Base-by-base conservation (phyloP, 1,139 yeast species). In the Sugiyamaella paludigena region DNA sequence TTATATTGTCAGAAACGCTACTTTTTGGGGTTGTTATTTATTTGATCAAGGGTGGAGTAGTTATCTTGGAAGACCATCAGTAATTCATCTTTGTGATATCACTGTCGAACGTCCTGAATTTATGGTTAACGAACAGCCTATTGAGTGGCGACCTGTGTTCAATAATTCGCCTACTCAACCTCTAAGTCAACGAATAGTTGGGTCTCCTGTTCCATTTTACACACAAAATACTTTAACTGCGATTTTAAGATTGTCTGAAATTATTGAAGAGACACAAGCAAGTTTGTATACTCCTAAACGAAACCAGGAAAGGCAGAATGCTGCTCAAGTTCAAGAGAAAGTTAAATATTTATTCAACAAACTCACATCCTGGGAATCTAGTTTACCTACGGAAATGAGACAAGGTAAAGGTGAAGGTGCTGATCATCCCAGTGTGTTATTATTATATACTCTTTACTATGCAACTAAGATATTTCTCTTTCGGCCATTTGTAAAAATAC, bases 11-110 rank as follows among this genome's bases (percentile, higher is more conserved):
- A 47, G 63, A 13, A 53, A 54, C 27, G 50, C 55, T 2, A 57
- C 62, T 9, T 60, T 58, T 37, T 60, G 63, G 63, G 63, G 63
- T 3, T 58, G 62, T 42, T 59, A 56, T 47, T 38, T 57, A 24
- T 54, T 56, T 42, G 63, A 59, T 39, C 57, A 59, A 33, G 56
- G 60, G 3, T 59, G 63, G 63, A 54, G 62, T 15, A 50, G 53
- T 31, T 59, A 58, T 40, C 43, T 59, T 47, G 63, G 63, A 8
- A 49, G 63, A 16, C 61, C 61, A 7, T 58, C 61, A 1, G 53
- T 54, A 7, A 40, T 59, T 19, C 56, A 56, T 12, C 35, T 58
- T 34, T 49, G 53, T 2, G 59, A 59, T 43, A 55, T 56, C 11
- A 49, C 53, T 4, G 48, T 53, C 2, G 52, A 46, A 2, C 40